phyloP scores from a whole-genome alignment of 23 red algal species.

The Gracilaria domingensis region DNA sequence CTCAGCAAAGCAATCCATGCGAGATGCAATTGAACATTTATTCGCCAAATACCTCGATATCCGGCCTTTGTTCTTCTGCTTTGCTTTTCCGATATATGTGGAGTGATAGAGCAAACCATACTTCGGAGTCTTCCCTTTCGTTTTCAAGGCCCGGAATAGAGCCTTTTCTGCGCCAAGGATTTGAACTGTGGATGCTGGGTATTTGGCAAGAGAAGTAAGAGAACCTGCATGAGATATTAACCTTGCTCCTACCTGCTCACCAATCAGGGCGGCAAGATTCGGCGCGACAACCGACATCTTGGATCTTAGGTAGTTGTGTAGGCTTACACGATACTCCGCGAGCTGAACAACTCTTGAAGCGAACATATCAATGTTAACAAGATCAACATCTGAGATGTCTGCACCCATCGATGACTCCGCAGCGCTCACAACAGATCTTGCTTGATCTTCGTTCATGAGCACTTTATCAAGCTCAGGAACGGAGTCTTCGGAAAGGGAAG shows the following conservation, averaged over 20 bases:
- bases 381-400: slow-evolving; percentile 87
- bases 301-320: slow-evolving; percentile 89
- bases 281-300: slow-evolving; percentile 93
- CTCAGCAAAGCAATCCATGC: slow-evolving; percentile 93
- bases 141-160: slow-evolving; percentile 97
- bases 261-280: slow-evolving; percentile 89
- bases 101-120: slow-evolving; percentile 94
- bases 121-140: slow-evolving; percentile 96
- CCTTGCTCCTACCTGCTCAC: slow-evolving; percentile 92
- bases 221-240: slow-evolving; percentile 98
- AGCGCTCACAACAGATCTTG: slow-evolving; percentile 81
- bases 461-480: slow-evolving; percentile 53
- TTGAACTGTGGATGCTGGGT: slow-evolving; percentile 98
- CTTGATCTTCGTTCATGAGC: slow-evolving; percentile 67
- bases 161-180: slow-evolving; percentile 99
- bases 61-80: slow-evolving; percentile 93
- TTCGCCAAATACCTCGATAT: slow-evolving; percentile 96
- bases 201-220: slow-evolving; percentile 96
- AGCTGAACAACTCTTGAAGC: slow-evolving; percentile 81
- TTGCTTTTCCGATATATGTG: slow-evolving; percentile 92
- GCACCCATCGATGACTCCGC: slow-evolving; percentile 95
- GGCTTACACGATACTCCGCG: slow-evolving; percentile 81
- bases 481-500: slow-evolving; percentile 52
- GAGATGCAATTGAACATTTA: slow-evolving; percentile 92
- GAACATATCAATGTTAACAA: slow-evolving; percentile 93